phyloP scores from a whole-genome alignment of 345 rosid genomes.

The Pugionium cornutum region DNA sequence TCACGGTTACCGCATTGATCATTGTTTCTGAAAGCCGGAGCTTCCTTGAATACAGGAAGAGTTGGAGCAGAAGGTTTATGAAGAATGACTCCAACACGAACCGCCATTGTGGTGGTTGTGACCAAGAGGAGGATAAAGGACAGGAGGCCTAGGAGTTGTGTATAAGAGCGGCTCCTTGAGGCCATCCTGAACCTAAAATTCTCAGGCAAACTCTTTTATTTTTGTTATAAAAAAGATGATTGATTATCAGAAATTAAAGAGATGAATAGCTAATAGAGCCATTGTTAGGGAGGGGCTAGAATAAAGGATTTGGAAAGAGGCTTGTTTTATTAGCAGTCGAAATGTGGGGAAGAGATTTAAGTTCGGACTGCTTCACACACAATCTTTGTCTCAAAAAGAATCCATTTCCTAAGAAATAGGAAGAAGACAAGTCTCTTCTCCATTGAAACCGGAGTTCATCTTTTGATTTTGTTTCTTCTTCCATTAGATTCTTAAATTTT shows the following conservation, averaged over 20 bases:
- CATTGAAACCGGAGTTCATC: background rate
- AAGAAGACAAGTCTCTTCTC: background rate
- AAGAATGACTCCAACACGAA: slow-evolving; percentile 45
- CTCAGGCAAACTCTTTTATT: slow-evolving; percentile 37
- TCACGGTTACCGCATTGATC: slow-evolving; percentile 42
- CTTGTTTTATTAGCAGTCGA: slow-evolving; percentile 35
- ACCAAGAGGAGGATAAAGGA: slow-evolving; percentile 52
- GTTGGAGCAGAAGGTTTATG: slow-evolving; percentile 37
- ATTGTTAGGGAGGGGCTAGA: slow-evolving; percentile 36
- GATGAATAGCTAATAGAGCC: slow-evolving; percentile 39
- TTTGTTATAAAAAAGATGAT: background rate
- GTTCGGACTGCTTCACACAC: slow-evolving; percentile 35
- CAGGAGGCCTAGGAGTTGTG: slow-evolving; percentile 62
- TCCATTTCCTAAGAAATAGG: background rate
- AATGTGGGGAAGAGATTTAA: slow-evolving; percentile 43
- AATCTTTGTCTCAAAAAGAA: slow-evolving; percentile 28
- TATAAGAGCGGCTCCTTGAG: slow-evolving; percentile 49
- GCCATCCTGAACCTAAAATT: slow-evolving; percentile 58
- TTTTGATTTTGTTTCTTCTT: background rate
- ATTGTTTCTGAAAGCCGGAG: slow-evolving; percentile 58
- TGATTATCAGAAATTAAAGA: slow-evolving; percentile 24
- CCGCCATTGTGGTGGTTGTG: slow-evolving; percentile 38
- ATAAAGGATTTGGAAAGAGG: slow-evolving; percentile 32
- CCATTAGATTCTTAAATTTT: background rate
- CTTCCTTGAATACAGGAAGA: slow-evolving; percentile 55